Evolutionary conservation across 208 protist genomes (phyloP), one percentile per base, ranked within the genome.

Genomic region (Crithidia fasciculata): DNA sequence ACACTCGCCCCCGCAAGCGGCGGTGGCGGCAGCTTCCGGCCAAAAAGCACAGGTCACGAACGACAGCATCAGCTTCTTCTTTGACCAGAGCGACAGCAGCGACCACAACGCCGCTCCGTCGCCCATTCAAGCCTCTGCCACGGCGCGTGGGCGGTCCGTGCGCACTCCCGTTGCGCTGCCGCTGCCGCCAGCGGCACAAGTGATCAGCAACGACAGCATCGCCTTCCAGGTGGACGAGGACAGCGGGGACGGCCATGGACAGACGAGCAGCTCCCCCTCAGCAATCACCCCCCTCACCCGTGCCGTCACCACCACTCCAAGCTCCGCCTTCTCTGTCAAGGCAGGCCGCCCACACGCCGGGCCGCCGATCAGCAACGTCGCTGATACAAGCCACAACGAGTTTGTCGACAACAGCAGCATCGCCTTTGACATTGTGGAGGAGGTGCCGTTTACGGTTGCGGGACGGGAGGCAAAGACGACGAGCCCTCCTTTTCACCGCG

Each of bases 401-500:
- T 59, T 65, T 2, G 37, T 60, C 18, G 62, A 69, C 39, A 88
- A 80, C 62, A 72, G 76, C 50, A 91, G 86, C 76, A 89, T 87
- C 58, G 62, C 81, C 16, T 88, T 88, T 69, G 65, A 84, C 9
- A 45, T 91, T n/a, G 63, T 78, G 12, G 82, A 87, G 8, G 76
- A 76, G 28, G n/a, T 36, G 3, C 47, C n/a, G 18, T 18, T 50
- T 41, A 52, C n/a, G n/a, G 57, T 40, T 9, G 36, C 28, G 2
- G n/a, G 8, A 18, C 63, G 4, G 36, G 19, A 43, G n/a, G 12
- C 13, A 8, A 56, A 18, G 9, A 28, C 54, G 28, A 8, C 39
- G 41, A 39, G n/a, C 12, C 44, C 52, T 16, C 18, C 40, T 15
- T 56, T 7, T 19, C 52, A 36, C 18, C 45, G 28, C 28, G 28